Evolutionary conservation across 441 rosid genomes (phyloP), one percentile per base, ranked within the genome.

Genomic region (Adansonia madagascariensis): DNA sequence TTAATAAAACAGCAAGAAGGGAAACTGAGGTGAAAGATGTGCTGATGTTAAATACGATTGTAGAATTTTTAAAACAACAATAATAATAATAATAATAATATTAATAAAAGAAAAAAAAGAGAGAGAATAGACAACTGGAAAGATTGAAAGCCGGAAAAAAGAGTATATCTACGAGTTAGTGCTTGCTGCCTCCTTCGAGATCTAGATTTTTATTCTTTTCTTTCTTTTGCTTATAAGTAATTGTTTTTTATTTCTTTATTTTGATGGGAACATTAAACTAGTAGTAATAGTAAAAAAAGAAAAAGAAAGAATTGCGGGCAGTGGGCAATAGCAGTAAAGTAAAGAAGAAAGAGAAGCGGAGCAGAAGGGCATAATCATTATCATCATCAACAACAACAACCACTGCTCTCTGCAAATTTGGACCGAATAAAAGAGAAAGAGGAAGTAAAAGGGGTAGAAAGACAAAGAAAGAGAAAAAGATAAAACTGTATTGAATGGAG

Each of bases 131-230:
- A 82, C 81, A 86, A 81, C 77, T 73, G 86, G 80, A 83, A 83
- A 77, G 75, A 77, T 27, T 78, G 65, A 66, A 69, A 76, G 82
- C 69, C 73, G 39, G 71, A 24, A 24, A 24, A 53, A 76, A 72
- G 64, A 49, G 76, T 81, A 78, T 75, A 78, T 85, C 85, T 85
- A 55, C 52, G 84, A 88, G 85, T 88, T 77, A 81, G 89, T 24
- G 27, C 27, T 24, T 85, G 89, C 82, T 52, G 63, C 31, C 27
- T 41, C 44, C 15, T 77, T 68, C 65, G 70, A 85, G 78, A 6
- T 82, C 73, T 80, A 63, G 80, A 67, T 74, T 72, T 69, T 75
- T 69, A 65, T 60, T 76, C 69, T 56, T 46, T 46, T 62, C 62
- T 24, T 24, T 77, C 11, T 27, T 1, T 49, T 27, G 22, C 3